phyloP scores from a whole-genome alignment of 176 grass and related monocot genomes.

The Carex kokanica region DNA sequence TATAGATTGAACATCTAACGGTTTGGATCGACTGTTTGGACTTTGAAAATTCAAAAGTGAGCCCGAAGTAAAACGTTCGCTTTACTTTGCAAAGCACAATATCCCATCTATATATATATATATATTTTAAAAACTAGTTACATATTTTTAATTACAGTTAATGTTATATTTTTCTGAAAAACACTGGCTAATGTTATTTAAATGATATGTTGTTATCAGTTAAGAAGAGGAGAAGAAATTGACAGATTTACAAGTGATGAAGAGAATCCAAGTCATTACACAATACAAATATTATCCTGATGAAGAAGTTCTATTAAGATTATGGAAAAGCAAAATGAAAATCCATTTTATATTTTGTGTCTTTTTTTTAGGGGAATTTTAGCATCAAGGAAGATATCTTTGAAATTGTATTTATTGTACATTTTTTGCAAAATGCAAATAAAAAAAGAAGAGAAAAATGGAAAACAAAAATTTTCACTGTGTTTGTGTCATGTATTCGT shows the following conservation, averaged over 20 bases:
- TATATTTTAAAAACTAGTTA: background rate
- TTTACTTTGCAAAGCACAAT: too few species aligned
- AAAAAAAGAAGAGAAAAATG: background rate
- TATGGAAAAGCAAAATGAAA: background rate
- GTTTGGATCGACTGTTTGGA: too few species aligned
- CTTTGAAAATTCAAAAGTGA: too few species aligned
- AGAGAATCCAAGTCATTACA: background rate
- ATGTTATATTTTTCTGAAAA: background rate
- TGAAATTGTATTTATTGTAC: background rate
- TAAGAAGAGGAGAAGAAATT: background rate
- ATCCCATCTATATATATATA: too few species aligned
- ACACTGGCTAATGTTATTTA: background rate
- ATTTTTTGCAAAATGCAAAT: background rate
- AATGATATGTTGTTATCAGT: background rate
- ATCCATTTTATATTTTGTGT: background rate
- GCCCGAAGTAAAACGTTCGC: too few species aligned
- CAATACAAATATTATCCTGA: background rate
- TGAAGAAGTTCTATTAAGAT: background rate
- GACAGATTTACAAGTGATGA: background rate
- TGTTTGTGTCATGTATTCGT: too few species aligned
- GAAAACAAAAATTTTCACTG: too few species aligned
- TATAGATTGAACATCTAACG: too few species aligned
- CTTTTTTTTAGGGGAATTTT: background rate
- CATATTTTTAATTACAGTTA: background rate
- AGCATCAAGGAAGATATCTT: background rate